Evolutionary conservation across 2,329 filamentous ascomycete species (phyloP), one percentile per base, ranked within the genome.

Genomic region (Neopestalotiopsis rosae): DNA sequence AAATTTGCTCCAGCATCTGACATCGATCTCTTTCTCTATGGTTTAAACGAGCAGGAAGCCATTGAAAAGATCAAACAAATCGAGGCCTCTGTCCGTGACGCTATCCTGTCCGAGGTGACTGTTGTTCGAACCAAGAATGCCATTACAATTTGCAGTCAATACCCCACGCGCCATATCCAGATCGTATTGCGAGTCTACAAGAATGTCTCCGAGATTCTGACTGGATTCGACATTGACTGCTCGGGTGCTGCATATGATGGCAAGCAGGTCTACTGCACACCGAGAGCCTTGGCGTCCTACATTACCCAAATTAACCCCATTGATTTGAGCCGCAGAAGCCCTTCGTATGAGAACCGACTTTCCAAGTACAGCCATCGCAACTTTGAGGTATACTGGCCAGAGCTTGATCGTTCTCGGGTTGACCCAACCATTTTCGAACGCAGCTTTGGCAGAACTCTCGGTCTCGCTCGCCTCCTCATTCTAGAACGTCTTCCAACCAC

Each of bases 381-480:
- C 17, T 97, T 97, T 72, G 94, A 97, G 79, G 89, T 95, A 0
- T 92, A 92, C 77, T 97, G 93, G 90, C 87, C 91, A 1, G 85
- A 89, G 10, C 84, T 97, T 14, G 91, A 96, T 71, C 89, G 94
- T 20, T 88, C 88, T n/a, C 87, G 88, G 12, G 83, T 97, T 67
- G 94, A 97, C 74, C 94, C 94, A 5, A 97, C 93, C 28, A 94
- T 97, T 63, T 97, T 93, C 71, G 94, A 97, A 79, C 85, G 94
- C 63, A 94, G 90, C 68, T 97, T 97, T 74, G 86, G 86, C 64
- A 86, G 92, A 52, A 94, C 92, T 0, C 84, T 93, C 30, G 94
- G 94, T 1, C 86, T 97, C 24, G 93, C 94, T 32, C 87, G 94
- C 61, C 85, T 97, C 1, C 84, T 97, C 6, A 91, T 97, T 6